These are phyloP conservation scores for Mucor irregularis DNA, from an alignment of 371 early-diverging fungal species.

Conservation along the genomic window DNA sequence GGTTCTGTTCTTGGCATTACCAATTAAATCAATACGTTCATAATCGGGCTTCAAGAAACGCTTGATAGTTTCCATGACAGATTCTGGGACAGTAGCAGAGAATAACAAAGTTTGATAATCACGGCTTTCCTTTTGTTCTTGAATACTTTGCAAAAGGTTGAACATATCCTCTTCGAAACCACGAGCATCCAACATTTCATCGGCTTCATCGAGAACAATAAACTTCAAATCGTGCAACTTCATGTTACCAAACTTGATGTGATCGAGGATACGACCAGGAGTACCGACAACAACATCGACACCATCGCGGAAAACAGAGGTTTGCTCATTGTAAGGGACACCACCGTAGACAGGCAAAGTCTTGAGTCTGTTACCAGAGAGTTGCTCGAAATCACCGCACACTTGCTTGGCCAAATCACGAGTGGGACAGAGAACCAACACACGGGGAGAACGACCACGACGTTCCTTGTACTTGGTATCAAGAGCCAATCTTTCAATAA, in stretches of 20 bases:
- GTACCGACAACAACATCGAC: conserved; percentile 97
- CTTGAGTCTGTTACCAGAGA: conserved; percentile 63
- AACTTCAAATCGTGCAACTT: conserved; percentile 72
- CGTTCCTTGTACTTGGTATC: conserved; percentile 40
- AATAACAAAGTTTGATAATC: conserved; percentile 88
- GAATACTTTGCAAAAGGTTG: conserved; percentile 72
- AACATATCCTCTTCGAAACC: conserved; percentile 96
- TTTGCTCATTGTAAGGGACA: conserved; percentile 80
- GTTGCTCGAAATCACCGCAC: conserved; percentile 67
- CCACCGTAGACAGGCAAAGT: conserved; percentile 84
- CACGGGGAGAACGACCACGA: conserved; percentile 80
- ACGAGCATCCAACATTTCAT: conserved; percentile 91
- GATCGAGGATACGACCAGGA: conserved; percentile 96
- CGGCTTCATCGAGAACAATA: conserved; percentile 95
- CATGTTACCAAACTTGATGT: conserved; percentile 85
- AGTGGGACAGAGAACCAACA: conserved; percentile 88
- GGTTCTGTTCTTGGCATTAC: conserved; percentile 74
- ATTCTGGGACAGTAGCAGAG: conserved; percentile 84
- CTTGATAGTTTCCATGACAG: conserved; percentile 79
- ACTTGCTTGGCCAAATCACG: conserved; percentile 97
- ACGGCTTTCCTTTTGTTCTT: conserved; percentile 69
- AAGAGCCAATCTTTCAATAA: conserved; percentile 75
- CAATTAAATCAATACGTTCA: conserved; percentile 81
- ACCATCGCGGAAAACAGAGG: conserved; percentile 79
- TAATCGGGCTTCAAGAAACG: conserved; percentile 86